phyloP scores from a whole-genome alignment of 495 filamentous ascomycete species.

The Parathielavia hyrcaniae region DNA sequence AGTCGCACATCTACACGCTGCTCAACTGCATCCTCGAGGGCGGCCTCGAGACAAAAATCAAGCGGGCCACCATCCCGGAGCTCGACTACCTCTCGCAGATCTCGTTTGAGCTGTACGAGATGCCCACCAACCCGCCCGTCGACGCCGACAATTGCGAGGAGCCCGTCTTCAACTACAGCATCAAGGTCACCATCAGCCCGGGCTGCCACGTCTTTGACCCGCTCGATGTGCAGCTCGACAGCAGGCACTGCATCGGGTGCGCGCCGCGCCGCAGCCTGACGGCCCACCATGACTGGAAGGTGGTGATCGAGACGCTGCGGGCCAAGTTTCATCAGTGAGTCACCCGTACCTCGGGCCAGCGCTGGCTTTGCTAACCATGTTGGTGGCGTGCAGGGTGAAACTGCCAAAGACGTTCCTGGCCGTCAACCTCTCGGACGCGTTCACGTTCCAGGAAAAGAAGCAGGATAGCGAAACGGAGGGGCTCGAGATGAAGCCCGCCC shows the following conservation, averaged over 20 bases:
- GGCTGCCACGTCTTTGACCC: conserved; percentile 95
- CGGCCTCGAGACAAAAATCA: conserved; percentile 84
- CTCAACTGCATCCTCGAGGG: conserved; percentile 97
- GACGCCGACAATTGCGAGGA: conserved; percentile 33
- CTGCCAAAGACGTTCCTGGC: conserved; percentile 89
- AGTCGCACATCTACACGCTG: conserved; percentile 96
- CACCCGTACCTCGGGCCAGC: no score
- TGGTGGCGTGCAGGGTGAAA: conserved; percentile 60
- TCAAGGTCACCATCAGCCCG: conserved; percentile 90
- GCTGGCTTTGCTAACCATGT: background rate
- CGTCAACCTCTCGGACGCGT: conserved; percentile 75
- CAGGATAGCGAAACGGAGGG: conserved; percentile 4
- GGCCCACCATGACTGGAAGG: conserved; percentile 89
- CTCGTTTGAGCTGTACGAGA: conserved; percentile 95
- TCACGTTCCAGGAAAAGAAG: conserved; percentile 49
- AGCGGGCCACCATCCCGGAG: conserved; percentile 87
- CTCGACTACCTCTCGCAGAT: conserved; percentile 97
- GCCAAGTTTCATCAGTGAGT: conserved; percentile 90
- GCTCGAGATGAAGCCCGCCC: conserved; percentile 12
- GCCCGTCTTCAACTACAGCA: conserved; percentile 77
- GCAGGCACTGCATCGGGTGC: conserved; percentile 88
- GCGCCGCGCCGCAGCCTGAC: conserved; percentile 83
- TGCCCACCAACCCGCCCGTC: conserved; percentile 59
- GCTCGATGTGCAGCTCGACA: conserved; percentile 90
- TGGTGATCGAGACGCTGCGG: conserved; percentile 85